A percentile compares a stretch with the other conserved stretches of the same genome.
Conservation (phyloP, 2,329 filamentous ascomycete species). For the Cercospora janseana region DNA sequence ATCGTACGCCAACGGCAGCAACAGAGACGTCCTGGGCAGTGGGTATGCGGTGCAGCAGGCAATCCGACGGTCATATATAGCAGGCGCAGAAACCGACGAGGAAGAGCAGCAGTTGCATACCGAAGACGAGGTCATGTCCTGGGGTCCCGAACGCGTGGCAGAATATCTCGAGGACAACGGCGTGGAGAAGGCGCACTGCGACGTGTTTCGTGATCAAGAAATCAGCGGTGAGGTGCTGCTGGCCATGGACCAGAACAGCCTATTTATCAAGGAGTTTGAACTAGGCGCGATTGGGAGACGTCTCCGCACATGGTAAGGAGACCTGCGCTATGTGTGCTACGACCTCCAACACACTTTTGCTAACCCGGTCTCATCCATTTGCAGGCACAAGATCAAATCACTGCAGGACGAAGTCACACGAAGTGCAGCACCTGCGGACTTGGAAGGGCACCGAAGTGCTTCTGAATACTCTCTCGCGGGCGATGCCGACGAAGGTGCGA, state of each 20-base stretch:
- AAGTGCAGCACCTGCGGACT: conserved; percentile 45
- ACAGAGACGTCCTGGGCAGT: conserved; percentile 59
- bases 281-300: conserved; percentile 85
- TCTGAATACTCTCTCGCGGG: conserved; percentile 45
- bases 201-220: conserved; percentile 93
- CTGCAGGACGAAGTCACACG: conserved; percentile 82
- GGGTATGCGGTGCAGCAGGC: conserved; percentile 77
- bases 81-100: conserved; percentile 91
- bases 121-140: conserved; percentile 70
- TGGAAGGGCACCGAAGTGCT: conserved; percentile 35
- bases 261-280: conserved; percentile 94
- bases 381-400: conserved; percentile 76
- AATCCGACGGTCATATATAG: conserved; percentile 81
- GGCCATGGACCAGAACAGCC: conserved; percentile 90
- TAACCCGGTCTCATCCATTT: neutral
- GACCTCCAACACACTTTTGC: neutral
- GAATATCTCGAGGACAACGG: conserved; percentile 83
- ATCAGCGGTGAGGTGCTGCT: conserved; percentile 91
- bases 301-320: conserved; percentile 73
- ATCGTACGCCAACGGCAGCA: conserved; percentile 43
- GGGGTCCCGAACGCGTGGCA: conserved; percentile 79
- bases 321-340: neutral
- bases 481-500: conserved; percentile 40
- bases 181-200: conserved; percentile 85
- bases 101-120: conserved; percentile 74